Conservation (phyloP, 176 grass and related monocot species). For the Zizania latifolia region DNA sequence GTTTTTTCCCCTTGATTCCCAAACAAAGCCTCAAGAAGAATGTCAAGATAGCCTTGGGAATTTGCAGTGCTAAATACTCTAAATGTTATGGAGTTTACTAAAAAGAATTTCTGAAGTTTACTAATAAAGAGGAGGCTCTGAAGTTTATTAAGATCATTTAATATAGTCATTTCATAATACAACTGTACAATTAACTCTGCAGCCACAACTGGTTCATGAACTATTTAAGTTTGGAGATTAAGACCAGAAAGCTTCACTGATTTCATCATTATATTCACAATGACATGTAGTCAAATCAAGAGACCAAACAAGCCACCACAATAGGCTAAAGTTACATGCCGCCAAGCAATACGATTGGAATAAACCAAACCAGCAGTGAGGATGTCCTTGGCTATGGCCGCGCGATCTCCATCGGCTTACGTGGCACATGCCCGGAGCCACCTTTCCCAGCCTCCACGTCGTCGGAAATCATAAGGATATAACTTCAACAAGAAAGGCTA, state of each 20-base stretch:
- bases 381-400: background rate
- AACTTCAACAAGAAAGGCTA: too few relatives aligned
- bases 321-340: background rate
- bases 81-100: too few relatives aligned
- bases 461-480: too few relatives aligned
- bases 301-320: background rate
- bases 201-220: background rate
- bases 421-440: conserved; percentile 4
- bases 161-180: background rate
- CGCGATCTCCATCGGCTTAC: conserved; percentile 17
- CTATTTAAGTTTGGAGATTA: background rate
- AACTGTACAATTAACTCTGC: background rate
- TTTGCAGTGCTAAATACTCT: too few relatives aligned
- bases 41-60: too few relatives aligned
- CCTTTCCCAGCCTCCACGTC: conserved; percentile 42
- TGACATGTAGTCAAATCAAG: background rate
- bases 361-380: too few relatives aligned
- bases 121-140: background rate
- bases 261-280: background rate
- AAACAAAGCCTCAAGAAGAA: background rate
- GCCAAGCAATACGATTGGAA: too few relatives aligned
- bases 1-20: too few relatives aligned
- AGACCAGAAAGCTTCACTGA: background rate
- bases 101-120: too few relatives aligned
- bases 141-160: background rate